Conservation (phyloP, 2,329 filamentous ascomycete genomes). For the Elsinoe ampelina region DNA sequence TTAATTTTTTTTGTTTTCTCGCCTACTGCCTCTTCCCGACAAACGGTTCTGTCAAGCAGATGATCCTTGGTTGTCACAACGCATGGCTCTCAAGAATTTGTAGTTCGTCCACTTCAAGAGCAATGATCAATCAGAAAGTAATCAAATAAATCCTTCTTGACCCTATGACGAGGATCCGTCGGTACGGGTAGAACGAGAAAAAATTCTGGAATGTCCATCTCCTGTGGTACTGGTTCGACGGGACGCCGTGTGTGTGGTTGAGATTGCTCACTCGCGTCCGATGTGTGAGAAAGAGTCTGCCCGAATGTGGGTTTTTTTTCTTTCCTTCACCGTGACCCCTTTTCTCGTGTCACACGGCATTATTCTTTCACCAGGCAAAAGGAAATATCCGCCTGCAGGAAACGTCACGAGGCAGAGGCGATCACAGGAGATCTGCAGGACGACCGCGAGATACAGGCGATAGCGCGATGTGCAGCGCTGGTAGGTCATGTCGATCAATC, state of each 20-base stretch:
- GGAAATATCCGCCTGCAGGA: neutral
- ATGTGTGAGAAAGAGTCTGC: too few species aligned
- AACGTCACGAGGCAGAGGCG: conserved; percentile 7
- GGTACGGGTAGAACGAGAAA: neutral
- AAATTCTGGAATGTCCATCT: neutral
- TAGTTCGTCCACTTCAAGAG: neutral
- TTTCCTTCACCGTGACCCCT: neutral
- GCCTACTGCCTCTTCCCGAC: neutral
- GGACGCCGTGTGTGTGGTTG: neutral
- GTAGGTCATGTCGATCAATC: conserved; percentile 9
- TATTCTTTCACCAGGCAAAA: neutral
- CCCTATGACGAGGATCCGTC: neutral
- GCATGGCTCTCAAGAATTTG: neutral
- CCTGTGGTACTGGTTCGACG: neutral
- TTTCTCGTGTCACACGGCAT: neutral
- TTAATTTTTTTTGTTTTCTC: neutral
- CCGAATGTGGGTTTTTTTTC: too few species aligned
- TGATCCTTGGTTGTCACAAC: neutral
- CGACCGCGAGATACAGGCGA: neutral
- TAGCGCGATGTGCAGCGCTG: neutral
- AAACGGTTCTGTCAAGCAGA: neutral
- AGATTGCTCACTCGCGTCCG: neutral
- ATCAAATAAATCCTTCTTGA: neutral
- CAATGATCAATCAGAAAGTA: neutral
- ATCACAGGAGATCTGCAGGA: conserved; percentile 9